Base-by-base conservation (phyloP, 352 stramenopile species). In the Globisporangium paddicum region DNA sequence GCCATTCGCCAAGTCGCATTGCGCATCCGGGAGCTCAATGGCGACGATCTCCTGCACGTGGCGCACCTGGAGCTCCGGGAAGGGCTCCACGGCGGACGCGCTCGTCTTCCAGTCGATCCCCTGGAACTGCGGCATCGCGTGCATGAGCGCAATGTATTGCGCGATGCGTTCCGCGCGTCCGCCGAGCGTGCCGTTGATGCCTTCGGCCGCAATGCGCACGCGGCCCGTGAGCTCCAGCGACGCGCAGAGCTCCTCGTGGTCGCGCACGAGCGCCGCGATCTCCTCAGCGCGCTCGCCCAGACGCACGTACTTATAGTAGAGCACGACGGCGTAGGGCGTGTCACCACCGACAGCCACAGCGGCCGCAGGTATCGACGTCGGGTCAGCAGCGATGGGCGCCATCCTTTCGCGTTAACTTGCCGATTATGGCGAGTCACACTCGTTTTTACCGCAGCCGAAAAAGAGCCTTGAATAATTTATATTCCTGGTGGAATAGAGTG, bases 41-140 rank as follows among this genome's bases (percentile, higher is more conserved):
- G 82, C 77, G 58, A 95, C 84, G 56, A 95, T 87, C 69, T 95
- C 85, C 4, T 66, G 63, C 57, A 79, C 71, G 30, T 77, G 63
- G 23, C 84, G 82, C 55, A 96, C 75, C 8, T 86, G 75, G 37
- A 96, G 65, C 38, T 86, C 83, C 4, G 66, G 51, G 59, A 95
- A 93, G 8, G 80, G 81, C 56, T 66, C 44, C 0, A 82, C 77
- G 0, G 52, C 8, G 0, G 80, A 78, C 7, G 19, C 30, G 62
- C 82, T 92, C 11, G 72, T 85, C 72, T 96, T 96, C 87, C 87
- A 96, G 76, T 95, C 87, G 44, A 95, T 72, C n/a, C 45, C 71
- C 19, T 26, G 30, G 50, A 75, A 74, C 19, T 63, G 60, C 28
- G 48, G 30, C 32, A 67, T 52, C 38, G 70, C 47, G 48, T 75